Evolutionary conservation across 1,284 basidiomycete genomes (phyloP), one percentile per base, ranked within the genome.

Genomic region (Cutaneotrichosporon cyanovorans): DNA sequence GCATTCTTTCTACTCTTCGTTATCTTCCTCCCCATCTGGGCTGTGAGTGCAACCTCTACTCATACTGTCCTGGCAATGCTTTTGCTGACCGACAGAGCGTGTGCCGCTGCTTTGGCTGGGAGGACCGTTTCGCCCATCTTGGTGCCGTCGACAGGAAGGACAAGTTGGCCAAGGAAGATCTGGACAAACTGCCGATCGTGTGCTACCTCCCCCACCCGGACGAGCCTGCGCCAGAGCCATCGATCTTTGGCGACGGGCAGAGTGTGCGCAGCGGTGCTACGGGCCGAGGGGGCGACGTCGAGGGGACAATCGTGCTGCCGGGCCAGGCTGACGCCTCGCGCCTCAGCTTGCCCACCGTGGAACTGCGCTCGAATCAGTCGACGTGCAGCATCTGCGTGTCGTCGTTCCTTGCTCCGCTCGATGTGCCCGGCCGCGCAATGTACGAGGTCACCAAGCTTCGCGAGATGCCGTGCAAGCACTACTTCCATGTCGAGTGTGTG

Each of bases 361-460:
- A 47, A n/a, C 53, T 68, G 5, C 23, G 48, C 1, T 34, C 48
- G 4, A 35, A 63, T 19, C 51, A 55, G 30, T 41, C 60, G 0
- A 61, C 53, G 2, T 68, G 66, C 43, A 61, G 53, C 5, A 62
- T 68, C 32, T 68, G 66, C 46, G 64, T 66, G 36, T 56, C 58
- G 32, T 57, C 50, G 32, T 68, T 57, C 40, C 38, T 31, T 8
- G 36, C 46, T 4, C 64, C 63, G 0, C 40, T 51, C 37, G 53
- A 49, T 15, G 31, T 42, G 23, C 52, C 51, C 1, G 37, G 47
- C n/a, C 53, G 54, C 16, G 48, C 59, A 22, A 45, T 61, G 56
- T 51, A 55, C 36, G 49, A 56, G 31, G 57, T 59, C 15, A 51
- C 57, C 19, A 42, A 45, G 16, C 49, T 68, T 40, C 51, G 62